A percentile compares a stretch with the other conserved stretches of the same genome.
Evolutionary conservation across 2,329 filamentous ascomycete genomes (phyloP).

Genomic region (Xylaria arbuscula): DNA sequence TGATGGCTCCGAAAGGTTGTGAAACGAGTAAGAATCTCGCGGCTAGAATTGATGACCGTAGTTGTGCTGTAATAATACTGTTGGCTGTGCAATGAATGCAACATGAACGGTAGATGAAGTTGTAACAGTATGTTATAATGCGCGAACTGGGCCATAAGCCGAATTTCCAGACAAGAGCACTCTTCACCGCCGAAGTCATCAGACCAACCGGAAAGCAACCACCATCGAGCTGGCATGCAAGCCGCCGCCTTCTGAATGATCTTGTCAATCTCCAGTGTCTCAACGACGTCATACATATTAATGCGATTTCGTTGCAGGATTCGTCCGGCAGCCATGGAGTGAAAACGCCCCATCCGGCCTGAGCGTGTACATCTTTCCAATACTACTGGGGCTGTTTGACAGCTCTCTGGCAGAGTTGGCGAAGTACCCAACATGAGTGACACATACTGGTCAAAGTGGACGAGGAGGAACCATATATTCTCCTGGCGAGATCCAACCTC

Average conservation of each 20-base stretch:
- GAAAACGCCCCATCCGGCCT: constrained; percentile 48
- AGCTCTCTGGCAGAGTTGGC: constrained; percentile 50
- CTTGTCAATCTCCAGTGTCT: constrained; percentile 53
- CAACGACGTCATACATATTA: constrained; percentile 43
- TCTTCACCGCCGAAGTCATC: constrained; percentile 31
- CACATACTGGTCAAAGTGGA: constrained; percentile 59
- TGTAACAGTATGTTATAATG: constrained; percentile 58
- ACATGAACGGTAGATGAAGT: constrained; percentile 59
- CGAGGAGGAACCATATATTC: constrained; percentile 59
- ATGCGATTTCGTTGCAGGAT: constrained; percentile 54
- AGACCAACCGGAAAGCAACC: constrained; percentile 48
- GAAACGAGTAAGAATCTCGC: constrained; percentile 56
- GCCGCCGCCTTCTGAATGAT: constrained; percentile 53
- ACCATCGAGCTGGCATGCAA: constrained; percentile 57
- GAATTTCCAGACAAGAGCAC: constrained; percentile 50
- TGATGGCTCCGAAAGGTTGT: constrained; percentile 52
- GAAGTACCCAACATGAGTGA: constrained; percentile 61
- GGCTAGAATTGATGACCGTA: constrained; percentile 55
- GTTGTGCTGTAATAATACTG: constrained; percentile 54
- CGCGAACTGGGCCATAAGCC: constrained; percentile 55
- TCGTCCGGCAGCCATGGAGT: constrained; percentile 51
- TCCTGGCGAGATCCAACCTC: constrained; percentile 48
- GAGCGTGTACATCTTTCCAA: constrained; percentile 45
- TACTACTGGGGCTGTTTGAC: constrained; percentile 45
- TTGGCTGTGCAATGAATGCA: constrained; percentile 41